These are phyloP conservation scores for Arabidopsis lyrata DNA, from an alignment of 441 rosid genomes.

Conservation along the genomic window DNA sequence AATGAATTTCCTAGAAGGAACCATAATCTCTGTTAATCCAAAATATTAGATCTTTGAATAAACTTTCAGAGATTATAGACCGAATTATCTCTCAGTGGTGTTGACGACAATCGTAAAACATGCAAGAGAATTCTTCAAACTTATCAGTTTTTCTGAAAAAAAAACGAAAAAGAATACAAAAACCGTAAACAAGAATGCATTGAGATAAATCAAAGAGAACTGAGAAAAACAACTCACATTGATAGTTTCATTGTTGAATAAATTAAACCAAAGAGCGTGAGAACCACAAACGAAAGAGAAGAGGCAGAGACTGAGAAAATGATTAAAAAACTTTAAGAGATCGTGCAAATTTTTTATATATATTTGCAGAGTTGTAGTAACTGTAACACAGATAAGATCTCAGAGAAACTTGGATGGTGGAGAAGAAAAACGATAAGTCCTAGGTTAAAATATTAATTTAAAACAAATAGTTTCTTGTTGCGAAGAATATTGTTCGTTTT, in stretches of 20 bases:
- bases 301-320: constrained; percentile 1
- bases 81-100: background rate
- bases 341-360: constrained; percentile 22
- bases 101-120: constrained; percentile 12
- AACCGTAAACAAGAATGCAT: background rate
- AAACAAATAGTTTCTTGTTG: constrained; percentile 28
- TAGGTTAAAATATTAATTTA: constrained; percentile 13
- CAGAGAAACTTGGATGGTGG: constrained; percentile 33
- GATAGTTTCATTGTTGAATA: constrained; percentile 27
- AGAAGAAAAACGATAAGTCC: constrained; percentile 28
- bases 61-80: background rate
- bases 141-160: background rate
- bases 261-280: constrained; percentile 35
- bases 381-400: constrained; percentile 41
- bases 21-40: background rate
- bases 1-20: background rate
- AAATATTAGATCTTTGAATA: background rate
- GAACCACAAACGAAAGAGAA: constrained; percentile 37
- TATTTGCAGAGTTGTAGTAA: constrained; percentile 33
- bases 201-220: background rate
- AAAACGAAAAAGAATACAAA: background rate
- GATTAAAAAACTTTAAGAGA: background rate
- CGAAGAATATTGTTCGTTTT: background rate
- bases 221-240: constrained; percentile 16
- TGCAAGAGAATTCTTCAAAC: constrained; percentile 21